Percentiles rank a stretch among this genome's conserved stretches.
Conservation (phyloP, 1,139 yeast species). For the Eremothecium gossypii region DNA sequence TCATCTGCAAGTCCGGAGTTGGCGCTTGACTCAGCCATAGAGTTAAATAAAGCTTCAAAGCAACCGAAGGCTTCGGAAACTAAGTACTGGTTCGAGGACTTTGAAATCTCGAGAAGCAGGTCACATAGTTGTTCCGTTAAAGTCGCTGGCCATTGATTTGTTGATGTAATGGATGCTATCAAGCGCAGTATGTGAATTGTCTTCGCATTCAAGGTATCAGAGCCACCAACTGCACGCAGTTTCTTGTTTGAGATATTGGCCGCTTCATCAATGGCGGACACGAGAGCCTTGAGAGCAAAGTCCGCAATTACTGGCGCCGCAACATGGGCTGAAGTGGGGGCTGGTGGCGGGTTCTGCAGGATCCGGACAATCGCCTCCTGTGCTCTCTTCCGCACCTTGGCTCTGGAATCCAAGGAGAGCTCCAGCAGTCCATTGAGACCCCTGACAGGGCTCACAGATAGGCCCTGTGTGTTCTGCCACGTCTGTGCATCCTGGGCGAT, state of each 20-base stretch:
- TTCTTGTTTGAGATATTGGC: slow-evolving; percentile 31
- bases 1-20: slow-evolving; percentile 38
- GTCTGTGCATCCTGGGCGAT: slow-evolving; percentile 71
- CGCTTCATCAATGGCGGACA: slow-evolving; percentile 40
- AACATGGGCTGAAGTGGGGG: slow-evolving; percentile 73
- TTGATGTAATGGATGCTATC: slow-evolving; percentile 54
- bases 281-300: slow-evolving; percentile 41
- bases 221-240: slow-evolving; percentile 31
- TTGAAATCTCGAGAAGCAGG: slow-evolving; percentile 60
- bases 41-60: slow-evolving; percentile 73
- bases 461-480: slow-evolving; percentile 49
- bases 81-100: slow-evolving; percentile 74
- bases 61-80: slow-evolving; percentile 77
- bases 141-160: slow-evolving; percentile 73
- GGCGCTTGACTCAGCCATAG: slow-evolving; percentile 38
- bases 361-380: slow-evolving; percentile 69
- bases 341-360: slow-evolving; percentile 63
- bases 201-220: slow-evolving; percentile 44
- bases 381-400: slow-evolving; percentile 93
- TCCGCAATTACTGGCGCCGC: slow-evolving; percentile 66
- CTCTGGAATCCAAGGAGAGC: slow-evolving; percentile 77
- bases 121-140: slow-evolving; percentile 71
- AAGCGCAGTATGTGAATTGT: slow-evolving; percentile 74
- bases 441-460: slow-evolving; percentile 65
- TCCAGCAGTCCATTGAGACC: slow-evolving; percentile 76